These are phyloP conservation scores for Rhizophora mangle DNA, from an alignment of 345 rosid species.

Conservation along the genomic window DNA sequence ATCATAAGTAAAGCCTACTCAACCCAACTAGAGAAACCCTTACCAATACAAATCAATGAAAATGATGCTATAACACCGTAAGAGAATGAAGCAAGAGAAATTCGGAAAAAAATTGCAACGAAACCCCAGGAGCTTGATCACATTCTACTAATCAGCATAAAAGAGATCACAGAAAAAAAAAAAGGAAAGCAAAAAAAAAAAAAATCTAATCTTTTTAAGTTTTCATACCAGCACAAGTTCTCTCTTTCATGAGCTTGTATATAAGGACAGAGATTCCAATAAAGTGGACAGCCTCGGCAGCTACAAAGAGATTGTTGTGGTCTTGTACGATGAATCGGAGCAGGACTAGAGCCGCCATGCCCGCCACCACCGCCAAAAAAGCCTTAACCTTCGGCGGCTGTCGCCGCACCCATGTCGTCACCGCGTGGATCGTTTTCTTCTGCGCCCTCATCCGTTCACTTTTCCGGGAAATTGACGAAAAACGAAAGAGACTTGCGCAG, in stretches of 20 bases:
- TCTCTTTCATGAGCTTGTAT: conserved; percentile 91
- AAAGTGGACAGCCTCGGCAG: conserved; percentile 95
- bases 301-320: conserved; percentile 95
- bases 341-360: conserved; percentile 75
- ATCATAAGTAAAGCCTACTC: no score
- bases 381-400: conserved; percentile 98
- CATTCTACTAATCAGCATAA: neutral
- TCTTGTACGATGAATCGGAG: conserved; percentile 90
- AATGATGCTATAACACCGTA: no score
- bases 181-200: neutral
- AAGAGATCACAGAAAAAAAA: neutral
- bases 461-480: neutral
- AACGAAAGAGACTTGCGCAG: neutral
- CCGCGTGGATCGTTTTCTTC: conserved; percentile 67
- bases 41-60: no score
- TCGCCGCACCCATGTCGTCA: conserved; percentile 75
- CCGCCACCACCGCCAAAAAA: conserved; percentile 83
- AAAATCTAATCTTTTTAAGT: neutral
- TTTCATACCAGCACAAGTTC: conserved; percentile 76
- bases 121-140: no score
- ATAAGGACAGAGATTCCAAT: conserved; percentile 88
- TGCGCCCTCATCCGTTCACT: conserved; percentile 44
- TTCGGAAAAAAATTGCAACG: no score
- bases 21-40: no score
- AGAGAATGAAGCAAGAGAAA: no score